These are phyloP conservation scores for Boletus reticuloceps DNA, from an alignment of 768 basidiomycete genomes.

Conservation along the genomic window DNA sequence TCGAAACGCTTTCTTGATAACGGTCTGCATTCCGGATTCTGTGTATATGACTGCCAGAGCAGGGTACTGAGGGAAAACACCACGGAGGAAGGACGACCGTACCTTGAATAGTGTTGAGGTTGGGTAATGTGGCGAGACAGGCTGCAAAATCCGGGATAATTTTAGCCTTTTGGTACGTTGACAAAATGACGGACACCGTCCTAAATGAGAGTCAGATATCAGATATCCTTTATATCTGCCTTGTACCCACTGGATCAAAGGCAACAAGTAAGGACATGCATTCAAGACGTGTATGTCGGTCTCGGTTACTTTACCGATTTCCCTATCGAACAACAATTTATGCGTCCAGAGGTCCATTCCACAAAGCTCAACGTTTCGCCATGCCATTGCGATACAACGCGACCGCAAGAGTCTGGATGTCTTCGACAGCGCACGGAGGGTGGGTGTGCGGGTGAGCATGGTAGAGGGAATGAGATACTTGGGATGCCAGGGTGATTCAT, in stretches of 20 bases:
- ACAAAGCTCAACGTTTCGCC: no score
- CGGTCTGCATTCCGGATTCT: background rate
- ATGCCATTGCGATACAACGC: no score
- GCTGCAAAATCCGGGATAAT: conserved; percentile 7
- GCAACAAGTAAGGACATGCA: conserved; percentile 1
- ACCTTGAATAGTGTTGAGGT: conserved; percentile 10
- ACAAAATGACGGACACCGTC: background rate
- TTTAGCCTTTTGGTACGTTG: background rate
- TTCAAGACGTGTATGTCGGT: background rate
- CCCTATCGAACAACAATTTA: no score
- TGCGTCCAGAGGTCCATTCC: no score
- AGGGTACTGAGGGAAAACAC: background rate
- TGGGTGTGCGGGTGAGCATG: no score
- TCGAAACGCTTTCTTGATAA: conserved; percentile 6
- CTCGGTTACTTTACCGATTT: background rate
- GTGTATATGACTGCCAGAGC: conserved; percentile 2
- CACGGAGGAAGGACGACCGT: background rate
- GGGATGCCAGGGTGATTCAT: no score
- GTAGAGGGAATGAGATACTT: no score
- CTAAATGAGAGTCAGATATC: background rate
- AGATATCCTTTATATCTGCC: no score
- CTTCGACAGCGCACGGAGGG: no score
- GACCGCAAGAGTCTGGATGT: no score
- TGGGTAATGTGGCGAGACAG: conserved; percentile 3
- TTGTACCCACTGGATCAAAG: conserved; percentile 4